Base-by-base conservation (phyloP, 108 stramenopile genomes). In the Craspedostauros australis region DNA sequence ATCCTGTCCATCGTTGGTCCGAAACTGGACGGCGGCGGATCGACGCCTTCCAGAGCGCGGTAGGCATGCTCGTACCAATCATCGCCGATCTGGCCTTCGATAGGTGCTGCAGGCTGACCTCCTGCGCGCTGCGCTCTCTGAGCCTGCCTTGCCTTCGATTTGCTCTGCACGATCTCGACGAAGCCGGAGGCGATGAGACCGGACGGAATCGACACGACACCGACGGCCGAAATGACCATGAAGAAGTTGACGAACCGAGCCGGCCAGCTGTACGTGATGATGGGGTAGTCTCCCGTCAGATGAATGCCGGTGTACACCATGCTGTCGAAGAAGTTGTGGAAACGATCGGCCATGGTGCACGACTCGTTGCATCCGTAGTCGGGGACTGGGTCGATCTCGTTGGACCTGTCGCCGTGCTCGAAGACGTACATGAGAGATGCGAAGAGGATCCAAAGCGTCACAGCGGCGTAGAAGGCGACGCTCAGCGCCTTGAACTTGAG, bases 171-270 rank as follows among this genome's bases (percentile, higher is more conserved):
- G 50, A 94, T 82, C 19, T 91, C 81, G 1, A 81, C 75, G 63
- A 94, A 94, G 3, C 90, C 91, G 50, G 73, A 75, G 19, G 93
- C 93, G 49, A 95, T 86, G 26, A 95, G 53, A 33, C 86, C 86
- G 6, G 84, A 84, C 1, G 93, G 93, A 40, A 95, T 77, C 3
- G 93, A 80, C 4, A 92, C 84, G 2, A 95, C 85, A 2, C 93
- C 93, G 24, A 95, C 88, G 6, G 90, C 93, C 18, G 88, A 79
- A 42, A 95, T 76, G 12, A 95, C 90, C 65, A 81, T 70, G 59
- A 86, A 82, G 55, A 90, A 90, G 11, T 66, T 49, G 18, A 80
- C 59, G 22, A 90, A 68, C 47, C 80, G 77, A 23, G 77, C 82
- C 12, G 71, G 62, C 51, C 71, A 79, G 15, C 56, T 50, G 52